Evolutionary conservation across 352 stramenopile species (phyloP).

Genomic region (Phytophthora syringae): DNA sequence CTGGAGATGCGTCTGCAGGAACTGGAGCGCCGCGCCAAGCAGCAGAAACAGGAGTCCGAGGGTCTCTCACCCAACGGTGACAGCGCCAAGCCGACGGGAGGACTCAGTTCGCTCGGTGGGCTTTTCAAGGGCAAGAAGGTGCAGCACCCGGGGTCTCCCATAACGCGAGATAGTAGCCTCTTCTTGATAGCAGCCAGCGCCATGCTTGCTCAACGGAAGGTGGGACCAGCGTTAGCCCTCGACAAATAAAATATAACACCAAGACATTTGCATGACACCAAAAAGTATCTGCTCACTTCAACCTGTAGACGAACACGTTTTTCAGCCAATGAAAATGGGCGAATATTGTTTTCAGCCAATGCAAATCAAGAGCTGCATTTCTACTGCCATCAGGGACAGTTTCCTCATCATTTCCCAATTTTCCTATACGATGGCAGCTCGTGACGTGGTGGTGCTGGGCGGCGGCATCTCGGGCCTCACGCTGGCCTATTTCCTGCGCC

Average conservation of each 20-base stretch:
- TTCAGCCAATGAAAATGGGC: slow-evolving; percentile 13
- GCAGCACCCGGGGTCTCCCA: background rate
- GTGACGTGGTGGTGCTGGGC: slow-evolving; percentile 81
- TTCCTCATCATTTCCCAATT: slow-evolving; percentile 1
- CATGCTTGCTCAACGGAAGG: background rate
- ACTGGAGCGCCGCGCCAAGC: slow-evolving; percentile 68
- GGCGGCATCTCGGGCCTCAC: slow-evolving; percentile 84
- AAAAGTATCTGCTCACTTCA: slow-evolving; percentile 15
- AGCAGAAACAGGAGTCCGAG: slow-evolving; percentile 36
- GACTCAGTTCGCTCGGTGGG: slow-evolving; percentile 28
- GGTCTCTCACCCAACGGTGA: slow-evolving; percentile 14
- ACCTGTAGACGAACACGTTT: slow-evolving; percentile 19
- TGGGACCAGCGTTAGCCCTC: background rate
- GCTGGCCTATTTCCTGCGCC: slow-evolving; percentile 78
- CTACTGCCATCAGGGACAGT: no score
- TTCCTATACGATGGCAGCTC: slow-evolving; percentile 14
- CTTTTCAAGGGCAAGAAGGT: slow-evolving; percentile 44
- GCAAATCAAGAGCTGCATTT: slow-evolving; percentile 21
- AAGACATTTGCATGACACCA: no score
- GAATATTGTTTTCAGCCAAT: slow-evolving; percentile 23
- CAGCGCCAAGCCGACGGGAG: slow-evolving; percentile 5
- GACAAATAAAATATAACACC: background rate
- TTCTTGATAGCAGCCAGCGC: background rate
- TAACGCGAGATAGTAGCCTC: background rate
- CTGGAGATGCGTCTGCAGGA: slow-evolving; percentile 72